Conservation (phyloP, 2,329 filamentous ascomycete genomes). For the Fusarium pseudocircinatum region DNA sequence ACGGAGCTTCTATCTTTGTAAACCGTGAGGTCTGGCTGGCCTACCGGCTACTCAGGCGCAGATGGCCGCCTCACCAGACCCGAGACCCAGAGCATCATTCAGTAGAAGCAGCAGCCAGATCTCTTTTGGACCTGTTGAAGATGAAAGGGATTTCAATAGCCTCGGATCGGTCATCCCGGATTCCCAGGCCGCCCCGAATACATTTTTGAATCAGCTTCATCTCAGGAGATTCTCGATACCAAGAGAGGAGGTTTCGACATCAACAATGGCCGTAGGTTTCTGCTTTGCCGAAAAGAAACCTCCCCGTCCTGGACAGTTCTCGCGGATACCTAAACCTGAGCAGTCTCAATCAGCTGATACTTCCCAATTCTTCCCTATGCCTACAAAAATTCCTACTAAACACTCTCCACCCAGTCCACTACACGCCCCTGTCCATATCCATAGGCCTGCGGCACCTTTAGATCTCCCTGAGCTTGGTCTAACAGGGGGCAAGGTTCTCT, state of each 20-base stretch:
- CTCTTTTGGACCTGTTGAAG: slow-evolving; percentile 3
- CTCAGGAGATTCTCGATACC: slow-evolving; percentile 21
- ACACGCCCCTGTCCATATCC: background rate
- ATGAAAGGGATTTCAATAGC: slow-evolving; percentile 19
- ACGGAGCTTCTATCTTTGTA: background rate
- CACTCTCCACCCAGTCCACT: background rate
- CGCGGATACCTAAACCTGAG: slow-evolving; percentile 22
- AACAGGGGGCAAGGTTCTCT: background rate
- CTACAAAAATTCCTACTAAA: background rate
- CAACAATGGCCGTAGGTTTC: slow-evolving; percentile 37
- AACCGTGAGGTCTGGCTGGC: background rate
- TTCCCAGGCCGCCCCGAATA: slow-evolving; percentile 3
- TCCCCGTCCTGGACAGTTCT: slow-evolving; percentile 37
- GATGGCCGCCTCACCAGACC: slow-evolving; percentile 14
- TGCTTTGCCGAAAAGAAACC: slow-evolving; percentile 31
- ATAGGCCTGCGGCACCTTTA: slow-evolving; percentile 6
- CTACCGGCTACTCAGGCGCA: background rate
- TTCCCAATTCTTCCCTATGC: background rate
- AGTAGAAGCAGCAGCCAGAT: slow-evolving; percentile 4
- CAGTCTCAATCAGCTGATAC: background rate
- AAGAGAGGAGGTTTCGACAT: slow-evolving; percentile 35
- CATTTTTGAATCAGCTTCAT: background rate
- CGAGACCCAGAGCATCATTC: background rate
- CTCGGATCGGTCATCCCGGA: slow-evolving; percentile 17
- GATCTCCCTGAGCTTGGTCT: slow-evolving; percentile 34